Evolutionary conservation across 2,329 filamentous ascomycete genomes (phyloP).

Genomic region (Hansfordia pulvinata): DNA sequence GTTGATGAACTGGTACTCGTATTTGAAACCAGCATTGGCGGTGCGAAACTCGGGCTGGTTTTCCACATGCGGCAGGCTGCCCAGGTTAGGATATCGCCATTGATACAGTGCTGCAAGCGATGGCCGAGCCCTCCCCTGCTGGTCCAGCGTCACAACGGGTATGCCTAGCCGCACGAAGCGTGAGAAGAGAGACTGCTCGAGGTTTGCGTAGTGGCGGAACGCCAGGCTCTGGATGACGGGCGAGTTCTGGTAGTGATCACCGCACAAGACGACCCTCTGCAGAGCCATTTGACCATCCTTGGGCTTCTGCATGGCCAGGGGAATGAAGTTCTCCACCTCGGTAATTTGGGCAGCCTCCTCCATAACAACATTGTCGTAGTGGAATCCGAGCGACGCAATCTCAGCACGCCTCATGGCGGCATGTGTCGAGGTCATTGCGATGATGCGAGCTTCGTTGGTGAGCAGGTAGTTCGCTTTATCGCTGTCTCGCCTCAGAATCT

Average conservation of each 20-base stretch:
- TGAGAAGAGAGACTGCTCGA: conserved; percentile 91
- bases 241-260: conserved; percentile 93
- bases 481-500: conserved; percentile 74
- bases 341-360: conserved; percentile 98
- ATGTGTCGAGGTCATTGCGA: conserved; percentile 98
- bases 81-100: conserved; percentile 78
- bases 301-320: conserved; percentile 78
- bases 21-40: conserved; percentile 85
- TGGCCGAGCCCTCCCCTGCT: conserved; percentile 82
- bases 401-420: conserved; percentile 88
- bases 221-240: conserved; percentile 90
- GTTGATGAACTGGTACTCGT: conserved; percentile 94
- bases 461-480: conserved; percentile 96
- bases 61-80: conserved; percentile 65
- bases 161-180: conserved; percentile 83
- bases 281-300: conserved; percentile 59
- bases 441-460: conserved; percentile 88
- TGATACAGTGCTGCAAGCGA: conserved; percentile 81
- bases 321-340: conserved; percentile 94
- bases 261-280: conserved; percentile 81
- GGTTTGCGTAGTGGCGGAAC: conserved; percentile 87
- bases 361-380: conserved; percentile 96
- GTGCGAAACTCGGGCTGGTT: conserved; percentile 55
- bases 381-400: conserved; percentile 84
- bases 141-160: conserved; percentile 79